Base-by-base conservation (phyloP, 495 filamentous ascomycete genomes). In the Penicillium waksmanii region DNA sequence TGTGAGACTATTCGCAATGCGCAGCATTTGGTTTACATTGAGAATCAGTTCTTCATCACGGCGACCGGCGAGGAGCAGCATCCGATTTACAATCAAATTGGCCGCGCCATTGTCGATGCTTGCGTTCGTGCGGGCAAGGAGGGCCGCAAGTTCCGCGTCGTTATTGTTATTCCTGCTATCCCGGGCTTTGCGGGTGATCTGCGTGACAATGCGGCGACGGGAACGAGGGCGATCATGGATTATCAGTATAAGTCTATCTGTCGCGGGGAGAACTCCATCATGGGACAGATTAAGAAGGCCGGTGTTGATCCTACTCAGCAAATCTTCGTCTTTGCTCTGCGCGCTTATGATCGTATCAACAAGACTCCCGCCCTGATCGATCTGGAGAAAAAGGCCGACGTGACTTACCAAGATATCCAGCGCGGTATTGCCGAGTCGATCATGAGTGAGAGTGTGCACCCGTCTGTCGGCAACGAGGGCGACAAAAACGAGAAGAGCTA, bases 31-130 rank as follows among this genome's bases (percentile, higher is more conserved):
- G 89, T 98, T 48, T 98, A 98, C 74, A 97, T 97, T 60, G 93
- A 97, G 72, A 98, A 98, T 64, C 94, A 98, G 63, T 97, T 97
- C 79, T 97, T 98, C 82, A 95, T 96, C 66, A 96, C 93, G 11
- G 92, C 94, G 9, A 98, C 94, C 1, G 92, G 94, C 12, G 89
- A 94, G 25, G 69, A 96, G 36, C 93, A 97, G 73, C 72, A 76
- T 0, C 94, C 93, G 2, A 85, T 97, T 48, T 86, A 92, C 68
- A 98, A 98, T 72, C 87, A 84, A 13, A 89, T 97, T 56, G 95
- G 95, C 7, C 78, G 79, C 12, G 85, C 95, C 9, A 96, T 98
- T 48, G 95, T 97, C 12, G 91, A 97, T 52, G 95, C 95, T 1
- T 89, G 90, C 34, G 84, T 96, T 8, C 80, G 83, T 48, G 94